These are phyloP conservation scores for Salmacisia buchloeana DNA, from an alignment of 1,284 basidiomycete species.

Conservation along the genomic window DNA sequence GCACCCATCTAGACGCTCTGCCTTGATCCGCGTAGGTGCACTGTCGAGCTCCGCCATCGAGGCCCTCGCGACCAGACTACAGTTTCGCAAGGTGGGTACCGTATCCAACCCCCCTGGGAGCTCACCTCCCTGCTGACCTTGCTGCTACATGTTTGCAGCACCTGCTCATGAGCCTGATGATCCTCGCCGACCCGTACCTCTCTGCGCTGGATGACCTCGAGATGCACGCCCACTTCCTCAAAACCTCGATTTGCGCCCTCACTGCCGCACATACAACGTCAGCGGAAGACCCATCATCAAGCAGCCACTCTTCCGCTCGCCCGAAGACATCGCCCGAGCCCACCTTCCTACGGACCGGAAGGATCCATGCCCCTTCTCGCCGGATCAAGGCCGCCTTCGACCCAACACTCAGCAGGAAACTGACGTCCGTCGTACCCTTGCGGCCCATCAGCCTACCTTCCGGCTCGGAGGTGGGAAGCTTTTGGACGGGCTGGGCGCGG, in stretches of 20 bases:
- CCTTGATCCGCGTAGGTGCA: neutral
- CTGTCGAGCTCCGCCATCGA: conserved; percentile 6
- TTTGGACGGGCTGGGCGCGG: conserved; percentile 53
- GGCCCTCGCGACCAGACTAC: conserved; percentile 19
- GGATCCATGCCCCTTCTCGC: conserved; percentile 52
- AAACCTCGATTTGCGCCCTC: neutral
- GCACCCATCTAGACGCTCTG: neutral
- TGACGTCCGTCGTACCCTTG: conserved; percentile 70
- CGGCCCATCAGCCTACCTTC: conserved; percentile 60
- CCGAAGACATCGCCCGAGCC: neutral
- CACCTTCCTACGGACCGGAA: neutral
- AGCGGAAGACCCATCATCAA: neutral
- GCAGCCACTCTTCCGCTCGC: too few relatives aligned
- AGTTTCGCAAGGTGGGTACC: conserved; percentile 17
- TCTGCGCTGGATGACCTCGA: conserved; percentile 12
- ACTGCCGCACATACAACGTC: neutral
- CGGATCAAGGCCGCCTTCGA: conserved; percentile 63
- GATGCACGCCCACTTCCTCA: conserved; percentile 18
- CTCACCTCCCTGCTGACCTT: neutral
- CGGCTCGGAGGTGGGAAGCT: conserved; percentile 58
- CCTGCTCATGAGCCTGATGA: conserved; percentile 1
- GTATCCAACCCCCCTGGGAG: neutral
- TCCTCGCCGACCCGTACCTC: neutral
- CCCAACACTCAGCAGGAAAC: conserved; percentile 63
- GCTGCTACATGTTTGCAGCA: neutral